These are phyloP conservation scores for Drechslera avenae DNA, from an alignment of 2,329 filamentous ascomycete genomes.

Conservation along the genomic window DNA sequence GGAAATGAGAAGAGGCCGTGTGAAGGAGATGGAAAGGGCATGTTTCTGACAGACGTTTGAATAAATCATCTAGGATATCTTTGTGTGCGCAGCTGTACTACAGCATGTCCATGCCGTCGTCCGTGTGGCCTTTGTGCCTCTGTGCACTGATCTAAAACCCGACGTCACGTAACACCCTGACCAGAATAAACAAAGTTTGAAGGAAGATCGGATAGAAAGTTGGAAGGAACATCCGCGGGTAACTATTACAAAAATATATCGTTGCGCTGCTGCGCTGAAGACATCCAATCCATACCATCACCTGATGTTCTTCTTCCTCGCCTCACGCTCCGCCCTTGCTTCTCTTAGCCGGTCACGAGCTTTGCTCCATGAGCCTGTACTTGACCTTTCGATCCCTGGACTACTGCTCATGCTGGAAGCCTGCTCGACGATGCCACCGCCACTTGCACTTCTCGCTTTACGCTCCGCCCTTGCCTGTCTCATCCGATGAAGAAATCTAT, in stretches of 20 bases:
- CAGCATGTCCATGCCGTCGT: conserved; percentile 4
- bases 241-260: neutral
- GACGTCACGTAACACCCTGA: conserved; percentile 14
- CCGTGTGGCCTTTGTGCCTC: conserved; percentile 10
- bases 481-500: neutral
- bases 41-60: conserved; percentile 11
- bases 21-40: neutral
- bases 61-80: conserved; percentile 23
- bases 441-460: conserved; percentile 15
- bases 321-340: neutral
- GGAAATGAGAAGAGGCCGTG: neutral
- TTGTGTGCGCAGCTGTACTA: conserved; percentile 12
- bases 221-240: neutral
- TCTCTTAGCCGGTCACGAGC: neutral
- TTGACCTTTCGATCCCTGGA: conserved; percentile 18
- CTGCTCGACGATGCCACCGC: conserved; percentile 38
- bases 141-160: conserved; percentile 14
- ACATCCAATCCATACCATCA: neutral
- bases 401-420: conserved; percentile 35
- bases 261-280: neutral
- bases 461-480: neutral
- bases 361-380: conserved; percentile 2
- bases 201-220: neutral
- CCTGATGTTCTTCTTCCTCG: neutral
- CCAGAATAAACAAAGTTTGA: conserved; percentile 3